Base-by-base conservation (phyloP, 257 asterid genomes). In the Solanum bukasovii region DNA sequence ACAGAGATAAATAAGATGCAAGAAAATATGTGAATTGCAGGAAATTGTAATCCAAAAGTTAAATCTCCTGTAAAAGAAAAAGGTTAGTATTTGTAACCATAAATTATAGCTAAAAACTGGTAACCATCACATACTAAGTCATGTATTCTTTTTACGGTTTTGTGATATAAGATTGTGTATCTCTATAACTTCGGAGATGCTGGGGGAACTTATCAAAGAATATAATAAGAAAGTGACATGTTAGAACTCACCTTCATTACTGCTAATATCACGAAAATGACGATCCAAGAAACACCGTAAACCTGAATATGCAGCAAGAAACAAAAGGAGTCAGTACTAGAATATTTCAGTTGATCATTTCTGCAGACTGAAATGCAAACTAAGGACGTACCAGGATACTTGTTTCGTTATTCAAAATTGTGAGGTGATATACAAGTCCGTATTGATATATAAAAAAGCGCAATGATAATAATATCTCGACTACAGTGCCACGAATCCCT, bases 361-460 rank as follows among this genome's bases (percentile, higher is more conserved):
- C 14, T 86, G 16, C 34, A 87, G 2, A 52, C 73, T n/a, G 40
- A 9, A 84, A 86, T n/a, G 33, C 77, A 23, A 72, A 82, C 34
- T 68, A 74, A 86, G 37, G 84, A 37, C 89, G 13, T 93, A 96
- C 99, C 98, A 93, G 91, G 90, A 96, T 13, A 86, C 92, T 94
- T 86, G 88, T 87, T 86, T 67, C 90, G 9, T 42, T 86, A 81
- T 37, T 86, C 68, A 93, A 93, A 87, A 96, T 94, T 92, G 94
- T 93, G 89, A 96, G 93, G 91, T 94, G 99, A 95, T 96, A 96
- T 86, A 95, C 86, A 83, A 96, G 94, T 42, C 98, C 99, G 73
- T 91, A 96, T 92, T 96, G 99, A 88, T 95, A 96, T 9, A 96
- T 77, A 87, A 96, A 96, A 88, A 96, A 96, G 8, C 99, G 96